Evolutionary conservation across 805 yeast genomes (phyloP).

Genomic region (Hanseniaspora valbyensis): DNA sequence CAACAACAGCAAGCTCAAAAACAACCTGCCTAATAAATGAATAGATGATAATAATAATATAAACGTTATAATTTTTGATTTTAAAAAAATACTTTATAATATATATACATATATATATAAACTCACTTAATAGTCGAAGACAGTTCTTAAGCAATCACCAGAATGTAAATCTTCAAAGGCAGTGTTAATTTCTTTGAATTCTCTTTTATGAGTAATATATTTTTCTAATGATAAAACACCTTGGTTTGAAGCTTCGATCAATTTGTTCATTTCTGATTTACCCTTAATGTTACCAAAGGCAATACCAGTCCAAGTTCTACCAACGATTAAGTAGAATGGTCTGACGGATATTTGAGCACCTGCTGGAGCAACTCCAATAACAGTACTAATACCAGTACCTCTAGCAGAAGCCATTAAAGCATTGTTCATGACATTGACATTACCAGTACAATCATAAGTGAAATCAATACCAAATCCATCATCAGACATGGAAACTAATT

Average conservation of each 20-base stretch:
- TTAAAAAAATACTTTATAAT: too few relatives aligned
- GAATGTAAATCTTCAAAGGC: constrained; percentile 93
- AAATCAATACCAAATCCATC: constrained; percentile 88
- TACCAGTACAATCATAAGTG: constrained; percentile 98
- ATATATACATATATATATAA: too few relatives aligned
- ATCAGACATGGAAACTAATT: constrained; percentile 65
- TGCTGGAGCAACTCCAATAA: constrained; percentile 98
- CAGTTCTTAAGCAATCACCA: constrained; percentile 92
- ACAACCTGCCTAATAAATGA: not conserved
- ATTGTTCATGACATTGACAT: constrained; percentile 84
- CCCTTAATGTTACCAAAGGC: constrained; percentile 99
- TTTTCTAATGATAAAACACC: constrained; percentile 86
- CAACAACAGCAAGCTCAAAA: constrained; percentile 12
- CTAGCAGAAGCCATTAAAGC: constrained; percentile 96
- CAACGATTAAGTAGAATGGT: constrained; percentile 98
- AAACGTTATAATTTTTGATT: too few relatives aligned
- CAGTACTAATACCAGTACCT: constrained; percentile 95
- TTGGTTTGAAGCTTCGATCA: constrained; percentile 72
- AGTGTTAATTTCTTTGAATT: constrained; percentile 63
- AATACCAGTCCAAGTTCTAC: constrained; percentile 97
- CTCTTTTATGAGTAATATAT: constrained; percentile 83
- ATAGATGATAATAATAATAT: too few relatives aligned
- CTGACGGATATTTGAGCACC: constrained; percentile 94
- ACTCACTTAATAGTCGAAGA: constrained; percentile 34
- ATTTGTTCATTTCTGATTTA: constrained; percentile 83